Evolutionary conservation across 1,139 yeast genomes (phyloP), one percentile per base, ranked within the genome.

Genomic region (Geotrichum klebahnii): DNA sequence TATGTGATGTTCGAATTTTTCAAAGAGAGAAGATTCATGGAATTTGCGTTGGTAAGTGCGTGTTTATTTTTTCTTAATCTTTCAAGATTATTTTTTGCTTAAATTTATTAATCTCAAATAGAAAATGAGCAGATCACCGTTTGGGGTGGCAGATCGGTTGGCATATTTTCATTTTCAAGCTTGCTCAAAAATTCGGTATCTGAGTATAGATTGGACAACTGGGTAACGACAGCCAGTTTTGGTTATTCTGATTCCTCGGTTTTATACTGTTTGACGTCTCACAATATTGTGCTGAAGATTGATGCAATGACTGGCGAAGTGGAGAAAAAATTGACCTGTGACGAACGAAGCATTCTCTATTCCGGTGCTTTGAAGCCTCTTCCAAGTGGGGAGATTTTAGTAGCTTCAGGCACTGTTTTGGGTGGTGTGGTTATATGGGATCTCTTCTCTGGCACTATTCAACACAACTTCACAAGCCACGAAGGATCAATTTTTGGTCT

Each of bases 321-420:
- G 0, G 53, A 67, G 0, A 70, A 71, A 9, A 75, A 73, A 20
- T 71, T 73, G 31, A 73, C 78, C 19, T 80, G 84, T 59, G 76
- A 77, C 17, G 95, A 88, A 65, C 82, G 84, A 59, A 85, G 96
- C 3, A 83, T 92, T 39, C 73, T 92, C 39, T 92, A 92, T 63
- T 85, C 96, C 16, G 97, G 97, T 0, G 75, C 88, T 1, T 77
- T 92, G 35, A 74, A 75, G 50, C 77, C 80, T 0, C 55, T 73
- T 5, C 3, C 20, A 59, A 66, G 1, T 64, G 64, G n/a, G 47
- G 71, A 68, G 8, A 68, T 82, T 0, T 63, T 76, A 10, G 73
- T 88, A 10, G 88, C 88, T 23, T 90, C 96, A 0, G 97, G 97
- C 22, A 92, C 98, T 0, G 97, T 92, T 1, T 82, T 90, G 82